Evolutionary conservation across 2,329 filamentous ascomycete species (phyloP), one percentile per base, ranked within the genome.

Genomic region (Blastomyces gilchristii): DNA sequence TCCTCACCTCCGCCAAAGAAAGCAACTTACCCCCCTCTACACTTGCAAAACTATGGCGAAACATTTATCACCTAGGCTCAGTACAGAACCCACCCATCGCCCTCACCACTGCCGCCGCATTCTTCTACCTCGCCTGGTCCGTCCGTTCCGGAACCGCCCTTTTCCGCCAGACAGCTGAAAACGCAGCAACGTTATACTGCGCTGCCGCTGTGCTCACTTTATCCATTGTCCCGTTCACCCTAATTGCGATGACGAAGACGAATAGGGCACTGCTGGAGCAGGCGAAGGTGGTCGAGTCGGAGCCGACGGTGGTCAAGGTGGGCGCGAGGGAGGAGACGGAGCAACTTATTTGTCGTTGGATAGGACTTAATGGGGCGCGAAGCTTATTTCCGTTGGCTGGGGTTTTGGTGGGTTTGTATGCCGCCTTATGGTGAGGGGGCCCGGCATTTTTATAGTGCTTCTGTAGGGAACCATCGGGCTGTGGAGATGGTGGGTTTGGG

Each of bases 81-180:
- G 80, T 78, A 2, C 79, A 85, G 18, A 75, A 77, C 1, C 76
- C 83, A 2, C 80, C 84, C 64, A 74, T 85, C 58, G 72, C 71
- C 3, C 79, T 80, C 7, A 79, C 79, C 0, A 83, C 85, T 49
- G 63, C 81, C 11, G 81, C 83, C 0, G 80, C 82, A 0, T 78
- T 85, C 63, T 67, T 69, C 45, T 79, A 77, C 61, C 71, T 75
- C 2, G 68, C 70, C n/a, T 73, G 72, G 65, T 62, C 57, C 25
- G 65, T 68, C 64, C 67, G 67, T 39, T 56, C 65, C 16, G 60
- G 59, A 9, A 63, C 62, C 1, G 28, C 53, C 34, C 59, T 65
- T n/a, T 14, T 63, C 64, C 65, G 62, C 60, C 62, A 62, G 60
- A 5, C 25, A 64, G n/a, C 60, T 6, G 41, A 25, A 6, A 49